Evolutionary conservation across 2,329 filamentous ascomycete genomes (phyloP).

Genomic region (Stromatinia cepivora): DNA sequence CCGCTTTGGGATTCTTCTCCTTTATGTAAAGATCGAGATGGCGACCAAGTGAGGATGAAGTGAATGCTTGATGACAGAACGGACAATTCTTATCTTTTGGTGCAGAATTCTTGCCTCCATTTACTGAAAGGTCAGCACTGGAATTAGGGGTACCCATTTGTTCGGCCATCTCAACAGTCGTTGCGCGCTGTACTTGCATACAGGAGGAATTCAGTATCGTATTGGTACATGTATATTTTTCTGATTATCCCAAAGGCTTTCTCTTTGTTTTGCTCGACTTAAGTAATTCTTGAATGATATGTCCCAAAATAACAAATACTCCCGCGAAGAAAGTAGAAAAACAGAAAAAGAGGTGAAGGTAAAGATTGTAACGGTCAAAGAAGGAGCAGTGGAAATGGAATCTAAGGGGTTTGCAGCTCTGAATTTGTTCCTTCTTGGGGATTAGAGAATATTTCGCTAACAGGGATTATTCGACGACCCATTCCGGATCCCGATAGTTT

Average conservation of each 20-base stretch:
- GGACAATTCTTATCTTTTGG: constrained; percentile 83
- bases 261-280: constrained; percentile 11
- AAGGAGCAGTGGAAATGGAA: constrained; percentile 5
- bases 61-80: constrained; percentile 87
- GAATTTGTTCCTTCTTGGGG: constrained; percentile 21
- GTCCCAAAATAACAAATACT: constrained; percentile 14
- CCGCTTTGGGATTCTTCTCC: constrained; percentile 83
- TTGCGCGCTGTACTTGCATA: constrained; percentile 13
- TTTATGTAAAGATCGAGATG: constrained; percentile 95
- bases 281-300: constrained; percentile 16
- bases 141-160: constrained; percentile 41
- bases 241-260: not conserved
- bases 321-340: constrained; percentile 16
- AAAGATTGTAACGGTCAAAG: constrained; percentile 8
- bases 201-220: constrained; percentile 1
- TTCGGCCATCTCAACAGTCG: constrained; percentile 36
- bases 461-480: constrained; percentile 19
- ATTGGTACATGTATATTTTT: constrained; percentile 6
- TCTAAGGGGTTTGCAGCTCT: constrained; percentile 24
- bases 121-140: constrained; percentile 39
- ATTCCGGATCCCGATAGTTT: constrained; percentile 18
- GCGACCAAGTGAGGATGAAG: constrained; percentile 87
- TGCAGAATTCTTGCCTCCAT: constrained; percentile 35
- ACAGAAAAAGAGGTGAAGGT: not conserved
- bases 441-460: constrained; percentile 24